Evolutionary conservation across 2,329 filamentous ascomycete species (phyloP), one percentile per base, ranked within the genome.

Genomic region (Geosmithia putterillii): DNA sequence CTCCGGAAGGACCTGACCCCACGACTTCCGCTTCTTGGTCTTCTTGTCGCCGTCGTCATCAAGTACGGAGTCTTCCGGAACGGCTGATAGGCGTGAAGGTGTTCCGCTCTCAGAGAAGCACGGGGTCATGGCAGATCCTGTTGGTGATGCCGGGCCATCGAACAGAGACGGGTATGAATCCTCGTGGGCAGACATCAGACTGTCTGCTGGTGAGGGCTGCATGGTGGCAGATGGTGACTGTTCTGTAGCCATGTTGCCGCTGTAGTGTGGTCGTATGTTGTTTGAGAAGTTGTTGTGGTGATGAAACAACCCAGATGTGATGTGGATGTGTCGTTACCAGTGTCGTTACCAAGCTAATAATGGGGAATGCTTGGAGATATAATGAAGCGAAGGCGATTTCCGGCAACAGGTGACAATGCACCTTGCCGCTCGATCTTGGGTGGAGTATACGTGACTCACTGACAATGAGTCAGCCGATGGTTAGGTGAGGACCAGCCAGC

Each of bases 21-120:
- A 98, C 41, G 92, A 96, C 69, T 96, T 98, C 56, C 92, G 76
- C 78, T 95, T 95, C 78, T 95, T 95, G 1, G 76, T 73, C 69
- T 86, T 92, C 73, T 85, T 86, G 39, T 52, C 47, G 6, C 48
- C 43, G 25, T 51, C 42, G 28, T 46, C 45, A 23, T 47, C 15
- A 28, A 45, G 43, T 44, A 43, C 39, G 17, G 15, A 46, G 25
- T 51, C 44, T 46, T 56, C 53, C 35, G 58, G 51, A 25, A 58
- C 47, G 38, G 46, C 50, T 22, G 54, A 45, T 21, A 47, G 42
- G 28, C 42, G 48, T 44, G 46, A 44, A 42, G 4, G 50, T 41
- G 48, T 51, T 15, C 17, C 14, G 17, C 35, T 22, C 62, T 63
- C 34, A 48, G 47, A 22, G 54, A 57, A 1, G 69, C 66, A 42